Evolutionary conservation across 2,329 filamentous ascomycete genomes (phyloP), one percentile per base, ranked within the genome.

Genomic region (Elsinoe ampelina): DNA sequence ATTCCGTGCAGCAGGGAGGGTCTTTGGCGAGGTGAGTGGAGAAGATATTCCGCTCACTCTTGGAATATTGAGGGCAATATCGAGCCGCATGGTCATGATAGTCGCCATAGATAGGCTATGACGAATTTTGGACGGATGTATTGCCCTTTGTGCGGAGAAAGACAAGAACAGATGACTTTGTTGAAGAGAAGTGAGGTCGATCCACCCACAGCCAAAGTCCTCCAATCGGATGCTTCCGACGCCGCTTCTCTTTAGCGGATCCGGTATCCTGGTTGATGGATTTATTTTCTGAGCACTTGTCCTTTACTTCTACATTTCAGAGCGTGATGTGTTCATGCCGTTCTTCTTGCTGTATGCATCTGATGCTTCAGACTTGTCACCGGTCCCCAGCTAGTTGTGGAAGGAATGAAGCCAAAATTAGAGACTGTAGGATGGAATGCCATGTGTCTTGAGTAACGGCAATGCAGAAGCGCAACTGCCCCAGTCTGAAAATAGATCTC

Each of bases 361-460:
- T 30, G 26, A 30, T 30, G 26, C 5, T 30, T 2, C 4, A 30
- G 4, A 30, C 26, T 2, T 30, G 8, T 30, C 26, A 30, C 7
- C 8, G 8, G 5, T 8, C 2, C 8, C 8, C 26, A 30, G 5
- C 8, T 3, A 30, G 4, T 7, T 7, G 3, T 8, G 26, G 26
- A 30, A 8, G 2, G 3, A 30, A 5, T 8, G 26, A 7, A 5
- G 26, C 26, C 8, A 30, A 30, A 19, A 41, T 19, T 36, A 36
- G 34, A 30, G 17, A 52, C n/a, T n/a, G n/a, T 39, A 39, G 34
- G 32, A 38, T n/a, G 17, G 12, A 52, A 36, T 32, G 48, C 48
- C 48, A 52, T 52, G 48, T 38, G 30, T 52, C 48, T 36, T 7
- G 11, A 52, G 32, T n/a, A 52, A 52, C 48, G 48, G 48, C 15